Evolutionary conservation across 352 stramenopile species (phyloP), one percentile per base, ranked within the genome.

Genomic region (Globisporangium nagaii): DNA sequence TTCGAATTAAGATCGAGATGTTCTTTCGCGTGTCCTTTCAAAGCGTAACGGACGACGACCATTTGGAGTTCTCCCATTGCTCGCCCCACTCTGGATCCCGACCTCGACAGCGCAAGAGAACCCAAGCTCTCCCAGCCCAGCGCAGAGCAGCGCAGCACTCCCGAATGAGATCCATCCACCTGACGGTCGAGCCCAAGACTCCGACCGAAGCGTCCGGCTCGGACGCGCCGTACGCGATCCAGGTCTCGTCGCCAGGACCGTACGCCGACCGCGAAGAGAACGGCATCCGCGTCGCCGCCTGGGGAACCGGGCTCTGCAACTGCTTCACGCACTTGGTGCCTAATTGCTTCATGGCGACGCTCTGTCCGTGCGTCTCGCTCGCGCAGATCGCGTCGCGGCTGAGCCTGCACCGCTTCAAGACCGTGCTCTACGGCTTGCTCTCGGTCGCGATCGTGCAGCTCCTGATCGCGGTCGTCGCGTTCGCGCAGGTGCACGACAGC

Each of bases 271-370:
- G 47, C 8, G 62, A 73, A n/a, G 20, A 49, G 24, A 50, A 55
- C 34, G 55, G 59, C 10, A 58, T 74, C 24, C 58, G 59, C 34
- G 20, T 66, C 32, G 58, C 40, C 6, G 34, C 31, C 1, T 79
- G 70, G 67, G 60, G 67, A 0, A 45, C 45, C 4, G 67, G 50
- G 0, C 30, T 77, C 12, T 68, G 44, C 44, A 43, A 34, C 37
- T 79, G 70, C 56, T 73, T 58, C 35, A 60, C 32, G 4, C 43
- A 74, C 53, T 41, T 56, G 35, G 44, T 71, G 20, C 70, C 70
- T 28, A 79, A 76, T 56, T 70, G 60, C 51, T 63, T 37, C 53
- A 75, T 70, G 66, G 52, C 49, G 27, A 56, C 47, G 42, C 51
- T 56, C 43, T 67, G 50, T 20, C 60, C 66, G 27, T 75, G 63